phyloP scores from a whole-genome alignment of 768 basidiomycete species.

The Lyophyllum shimeji region DNA sequence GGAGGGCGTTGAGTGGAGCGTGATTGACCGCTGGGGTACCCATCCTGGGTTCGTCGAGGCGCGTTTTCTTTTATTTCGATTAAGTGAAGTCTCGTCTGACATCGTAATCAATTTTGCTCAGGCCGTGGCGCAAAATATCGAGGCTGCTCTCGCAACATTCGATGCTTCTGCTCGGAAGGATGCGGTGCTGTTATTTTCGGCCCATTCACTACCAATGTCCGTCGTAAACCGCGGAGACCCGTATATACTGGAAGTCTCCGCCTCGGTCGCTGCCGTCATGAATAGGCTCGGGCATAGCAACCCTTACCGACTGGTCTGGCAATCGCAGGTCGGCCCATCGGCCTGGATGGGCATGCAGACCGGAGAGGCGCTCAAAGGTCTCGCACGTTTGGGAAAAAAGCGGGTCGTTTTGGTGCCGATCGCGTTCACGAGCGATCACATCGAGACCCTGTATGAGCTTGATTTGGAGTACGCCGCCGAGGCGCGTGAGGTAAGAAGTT shows the following conservation, averaged over 20 bases:
- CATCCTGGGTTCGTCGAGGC: conserved; percentile 95
- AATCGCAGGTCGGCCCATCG: conserved; percentile 94
- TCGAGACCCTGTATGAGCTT: conserved; percentile 96
- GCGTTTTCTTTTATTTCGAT: conserved; percentile 22
- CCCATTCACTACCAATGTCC: conserved; percentile 96
- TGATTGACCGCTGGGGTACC: conserved; percentile 97
- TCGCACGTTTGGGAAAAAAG: conserved; percentile 74
- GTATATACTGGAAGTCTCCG: conserved; percentile 92
- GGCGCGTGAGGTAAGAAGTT: conserved; percentile 73
- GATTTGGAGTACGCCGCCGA: conserved; percentile 93
- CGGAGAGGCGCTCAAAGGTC: conserved; percentile 83
- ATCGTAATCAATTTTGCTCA: conserved; percentile 33
- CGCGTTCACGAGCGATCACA: conserved; percentile 98
- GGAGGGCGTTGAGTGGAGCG: conserved; percentile 85
- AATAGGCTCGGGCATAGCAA: conserved; percentile 73
- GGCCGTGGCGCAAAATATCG: conserved; percentile 91
- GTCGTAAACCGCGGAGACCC: conserved; percentile 99
- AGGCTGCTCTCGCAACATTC: conserved; percentile 78
- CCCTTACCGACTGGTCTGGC: conserved; percentile 95
- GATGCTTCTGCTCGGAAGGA: conserved; percentile 67
- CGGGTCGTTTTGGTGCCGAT: conserved; percentile 87
- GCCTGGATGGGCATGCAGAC: conserved; percentile 99
- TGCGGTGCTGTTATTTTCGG: conserved; percentile 89
- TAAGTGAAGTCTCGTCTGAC: conserved; percentile 8
- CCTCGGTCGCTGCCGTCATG: conserved; percentile 94